These are phyloP conservation scores for Penicillium decumbens DNA, from an alignment of 2,329 filamentous ascomycete species.

Conservation along the genomic window DNA sequence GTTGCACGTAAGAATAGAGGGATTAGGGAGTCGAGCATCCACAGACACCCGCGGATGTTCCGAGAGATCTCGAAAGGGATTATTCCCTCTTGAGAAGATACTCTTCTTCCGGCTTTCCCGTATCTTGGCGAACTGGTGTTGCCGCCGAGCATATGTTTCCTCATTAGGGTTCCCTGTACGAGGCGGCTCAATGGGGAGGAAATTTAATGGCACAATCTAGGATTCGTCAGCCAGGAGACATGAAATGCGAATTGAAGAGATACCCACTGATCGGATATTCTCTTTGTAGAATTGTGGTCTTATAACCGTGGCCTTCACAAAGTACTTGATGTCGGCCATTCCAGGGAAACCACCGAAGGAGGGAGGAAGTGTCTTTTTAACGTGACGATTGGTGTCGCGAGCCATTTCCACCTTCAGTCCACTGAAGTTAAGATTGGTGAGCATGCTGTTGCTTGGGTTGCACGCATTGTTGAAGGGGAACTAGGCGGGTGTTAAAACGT, in stretches of 20 bases:
- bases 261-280: slow-evolving; percentile 62
- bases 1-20: slow-evolving; percentile 84
- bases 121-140: slow-evolving; percentile 54
- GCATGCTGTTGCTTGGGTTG: slow-evolving; percentile 41
- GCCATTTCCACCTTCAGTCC: slow-evolving; percentile 45
- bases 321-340: slow-evolving; percentile 88
- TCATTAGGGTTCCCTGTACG: slow-evolving; percentile 62
- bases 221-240: not conserved
- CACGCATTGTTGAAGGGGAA: slow-evolving; percentile 51
- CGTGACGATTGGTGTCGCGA: slow-evolving; percentile 55
- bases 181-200: slow-evolving; percentile 88
- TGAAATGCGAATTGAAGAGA: not conserved
- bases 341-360: slow-evolving; percentile 81
- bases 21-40: slow-evolving; percentile 80
- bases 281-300: slow-evolving; percentile 86
- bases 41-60: slow-evolving; percentile 61
- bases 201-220: slow-evolving; percentile 63
- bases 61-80: slow-evolving; percentile 27
- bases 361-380: slow-evolving; percentile 81
- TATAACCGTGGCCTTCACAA: slow-evolving; percentile 89
- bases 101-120: slow-evolving; percentile 46
- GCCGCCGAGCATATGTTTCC: slow-evolving; percentile 77
- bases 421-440: slow-evolving; percentile 45
- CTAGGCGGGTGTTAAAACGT: slow-evolving; percentile 24
- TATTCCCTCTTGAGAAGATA: slow-evolving; percentile 52